phyloP scores from a whole-genome alignment of 2,329 filamentous ascomycete species.

The Cytospora piceicola region DNA sequence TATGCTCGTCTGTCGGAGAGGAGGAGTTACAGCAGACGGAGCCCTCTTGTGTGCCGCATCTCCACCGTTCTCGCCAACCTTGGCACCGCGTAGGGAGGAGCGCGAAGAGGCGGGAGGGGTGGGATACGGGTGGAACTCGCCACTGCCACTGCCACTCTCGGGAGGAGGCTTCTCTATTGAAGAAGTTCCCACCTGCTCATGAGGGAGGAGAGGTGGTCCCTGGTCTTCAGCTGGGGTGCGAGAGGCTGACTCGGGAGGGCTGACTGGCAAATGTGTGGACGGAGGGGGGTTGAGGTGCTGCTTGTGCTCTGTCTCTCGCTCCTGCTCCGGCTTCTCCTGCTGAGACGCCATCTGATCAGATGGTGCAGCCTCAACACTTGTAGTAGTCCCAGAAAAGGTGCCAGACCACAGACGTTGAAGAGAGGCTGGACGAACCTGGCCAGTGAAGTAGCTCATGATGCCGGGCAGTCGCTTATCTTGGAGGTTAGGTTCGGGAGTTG shows the following conservation, averaged over 20 bases:
- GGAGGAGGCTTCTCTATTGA: constrained; percentile 38
- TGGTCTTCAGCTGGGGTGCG: constrained; percentile 34
- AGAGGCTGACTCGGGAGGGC: constrained; percentile 33
- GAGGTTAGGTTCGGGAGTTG: constrained; percentile 90
- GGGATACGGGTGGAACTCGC: constrained; percentile 53
- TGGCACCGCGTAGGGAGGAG: constrained; percentile 50
- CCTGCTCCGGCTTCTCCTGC: constrained; percentile 30
- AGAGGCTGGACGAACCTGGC: constrained; percentile 96
- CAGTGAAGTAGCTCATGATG: constrained; percentile 91
- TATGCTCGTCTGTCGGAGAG: constrained; percentile 48
- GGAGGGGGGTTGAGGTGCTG: constrained; percentile 32
- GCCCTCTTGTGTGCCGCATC: constrained; percentile 42
- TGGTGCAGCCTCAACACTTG: constrained; percentile 44
- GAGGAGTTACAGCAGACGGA: constrained; percentile 41
- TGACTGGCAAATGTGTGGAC: constrained; percentile 33
- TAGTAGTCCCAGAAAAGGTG: constrained; percentile 45
- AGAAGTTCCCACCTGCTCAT: constrained; percentile 43
- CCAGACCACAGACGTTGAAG: constrained; percentile 54
- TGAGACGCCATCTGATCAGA: constrained; percentile 35
- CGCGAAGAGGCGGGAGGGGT: constrained; percentile 60
- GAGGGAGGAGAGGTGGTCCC: constrained; percentile 43
- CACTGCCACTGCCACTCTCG: constrained; percentile 34
- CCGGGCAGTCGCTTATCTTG: constrained; percentile 94
- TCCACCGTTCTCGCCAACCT: constrained; percentile 46
- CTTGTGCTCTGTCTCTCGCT: constrained; percentile 19